phyloP scores from a whole-genome alignment of 2,329 filamentous ascomycete genomes.

The Whalleya microplaca region DNA sequence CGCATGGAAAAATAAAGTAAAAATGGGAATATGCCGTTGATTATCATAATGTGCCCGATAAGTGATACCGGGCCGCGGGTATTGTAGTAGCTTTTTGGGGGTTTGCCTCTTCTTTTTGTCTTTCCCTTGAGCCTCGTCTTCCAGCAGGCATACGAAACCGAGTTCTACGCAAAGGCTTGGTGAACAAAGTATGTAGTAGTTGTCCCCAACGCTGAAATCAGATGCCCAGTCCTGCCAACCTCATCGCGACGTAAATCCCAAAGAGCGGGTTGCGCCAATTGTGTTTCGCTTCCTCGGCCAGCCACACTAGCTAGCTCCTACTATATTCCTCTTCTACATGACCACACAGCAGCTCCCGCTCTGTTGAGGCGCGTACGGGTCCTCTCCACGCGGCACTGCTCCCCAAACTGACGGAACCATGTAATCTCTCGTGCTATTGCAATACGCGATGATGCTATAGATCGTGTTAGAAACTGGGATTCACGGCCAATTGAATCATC shows the following conservation, averaged over 20 bases:
- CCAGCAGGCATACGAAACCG: slow-evolving; percentile 24
- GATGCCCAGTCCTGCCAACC: slow-evolving; percentile 25
- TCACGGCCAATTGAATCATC: neutral
- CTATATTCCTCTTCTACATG: slow-evolving; percentile 65
- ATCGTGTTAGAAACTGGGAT: slow-evolving; percentile 21
- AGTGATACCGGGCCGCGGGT: slow-evolving; percentile 27
- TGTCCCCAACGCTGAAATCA: slow-evolving; percentile 27
- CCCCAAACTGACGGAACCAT: slow-evolving; percentile 99
- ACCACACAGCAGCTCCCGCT: slow-evolving; percentile 90
- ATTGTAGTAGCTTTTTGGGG: slow-evolving; percentile 26
- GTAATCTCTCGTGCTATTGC: slow-evolving; percentile 96
- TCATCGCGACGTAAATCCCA: slow-evolving; percentile 31
- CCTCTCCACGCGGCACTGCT: slow-evolving; percentile 89
- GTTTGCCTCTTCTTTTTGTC: slow-evolving; percentile 12
- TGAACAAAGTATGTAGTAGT: slow-evolving; percentile 15
- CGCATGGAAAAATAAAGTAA: slow-evolving; percentile 27
- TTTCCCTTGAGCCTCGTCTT: slow-evolving; percentile 20
- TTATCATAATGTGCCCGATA: slow-evolving; percentile 38
- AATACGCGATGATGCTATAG: slow-evolving; percentile 91
- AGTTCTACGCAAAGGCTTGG: slow-evolving; percentile 19
- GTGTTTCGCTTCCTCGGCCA: slow-evolving; percentile 11
- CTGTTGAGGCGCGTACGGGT: slow-evolving; percentile 97
- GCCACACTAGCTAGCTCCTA: slow-evolving; percentile 14
- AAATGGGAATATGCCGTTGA: slow-evolving; percentile 34
- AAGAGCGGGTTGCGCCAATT: slow-evolving; percentile 16